phyloP scores from a whole-genome alignment of 2,329 filamentous ascomycete species.

The Ascochyta rabiei region DNA sequence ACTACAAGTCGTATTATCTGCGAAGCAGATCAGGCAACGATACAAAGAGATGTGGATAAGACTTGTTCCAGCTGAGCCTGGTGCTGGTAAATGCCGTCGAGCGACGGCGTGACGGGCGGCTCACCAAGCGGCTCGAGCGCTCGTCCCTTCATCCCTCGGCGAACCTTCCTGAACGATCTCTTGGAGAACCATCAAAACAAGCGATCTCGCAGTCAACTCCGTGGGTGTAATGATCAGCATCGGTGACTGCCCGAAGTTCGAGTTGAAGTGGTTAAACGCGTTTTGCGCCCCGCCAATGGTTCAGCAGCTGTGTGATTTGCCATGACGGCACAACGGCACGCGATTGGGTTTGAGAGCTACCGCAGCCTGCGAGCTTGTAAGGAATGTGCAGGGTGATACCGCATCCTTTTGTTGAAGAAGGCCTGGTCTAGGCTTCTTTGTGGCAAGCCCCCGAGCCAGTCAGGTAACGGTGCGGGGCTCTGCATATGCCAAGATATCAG shows the following conservation, averaged over 20 bases:
- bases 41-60: too few species aligned
- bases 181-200: not conserved
- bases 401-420: too few species aligned
- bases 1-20: not conserved
- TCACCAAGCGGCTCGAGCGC: not conserved
- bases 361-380: too few species aligned
- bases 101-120: not conserved
- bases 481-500: too few species aligned
- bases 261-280: not conserved
- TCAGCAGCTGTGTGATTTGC: not conserved
- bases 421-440: too few species aligned
- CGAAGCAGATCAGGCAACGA: too few species aligned
- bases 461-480: too few species aligned
- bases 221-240: not conserved
- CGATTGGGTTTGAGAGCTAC: not conserved
- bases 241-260: not conserved
- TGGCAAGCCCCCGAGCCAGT: too few species aligned
- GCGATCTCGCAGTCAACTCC: slow-evolving; percentile 2
- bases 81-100: slow-evolving; percentile 1
- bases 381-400: too few species aligned
- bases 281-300: not conserved
- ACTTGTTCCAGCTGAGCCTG: not conserved
- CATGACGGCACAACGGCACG: not conserved
- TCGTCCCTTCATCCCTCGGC: not conserved
- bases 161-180: not conserved